phyloP scores from a whole-genome alignment of 1,284 basidiomycete genomes.

The Fomes fomentarius region DNA sequence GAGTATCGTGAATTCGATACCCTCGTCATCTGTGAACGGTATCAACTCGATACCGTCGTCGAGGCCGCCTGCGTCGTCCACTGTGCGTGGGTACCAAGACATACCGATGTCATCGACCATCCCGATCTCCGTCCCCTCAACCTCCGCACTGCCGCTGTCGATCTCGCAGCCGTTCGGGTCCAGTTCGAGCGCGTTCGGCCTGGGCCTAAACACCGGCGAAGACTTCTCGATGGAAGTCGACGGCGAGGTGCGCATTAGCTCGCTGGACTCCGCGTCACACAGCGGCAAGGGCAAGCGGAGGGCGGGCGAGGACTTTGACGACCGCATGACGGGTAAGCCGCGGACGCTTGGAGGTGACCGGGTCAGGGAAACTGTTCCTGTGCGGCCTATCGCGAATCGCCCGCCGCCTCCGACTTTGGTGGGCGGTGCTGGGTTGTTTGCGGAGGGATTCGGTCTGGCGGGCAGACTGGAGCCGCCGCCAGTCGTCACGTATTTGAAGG shows the following conservation, averaged over 20 bases:
- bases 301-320: conserved; percentile 49
- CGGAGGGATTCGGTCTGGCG: conserved; percentile 27
- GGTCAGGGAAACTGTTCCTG: conserved; percentile 49
- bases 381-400: conserved; percentile 52
- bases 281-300: conserved; percentile 51
- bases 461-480: conserved; percentile 50
- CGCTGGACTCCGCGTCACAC: conserved; percentile 40
- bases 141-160: conserved; percentile 16
- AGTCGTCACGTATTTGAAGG: conserved; percentile 60
- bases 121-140: conserved; percentile 17
- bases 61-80: conserved; percentile 13
- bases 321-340: conserved; percentile 46
- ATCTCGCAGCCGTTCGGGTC: conserved; percentile 22
- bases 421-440: conserved; percentile 12
- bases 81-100: conserved; percentile 30
- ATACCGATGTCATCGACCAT: conserved; percentile 13
- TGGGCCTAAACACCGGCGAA: conserved; percentile 21
- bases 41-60: conserved; percentile 14
- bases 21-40: conserved; percentile 39
- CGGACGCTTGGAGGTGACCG: conserved; percentile 77
- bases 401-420: conserved; percentile 16
- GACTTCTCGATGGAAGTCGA: conserved; percentile 40
- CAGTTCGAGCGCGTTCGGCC: conserved; percentile 19
- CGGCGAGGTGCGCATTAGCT: conserved; percentile 56
- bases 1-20: conserved; percentile 32